Percentiles rank a stretch among this genome's conserved stretches.
Conservation (phyloP, 306 rosid species). For the Pachyrhizus erosus region DNA sequence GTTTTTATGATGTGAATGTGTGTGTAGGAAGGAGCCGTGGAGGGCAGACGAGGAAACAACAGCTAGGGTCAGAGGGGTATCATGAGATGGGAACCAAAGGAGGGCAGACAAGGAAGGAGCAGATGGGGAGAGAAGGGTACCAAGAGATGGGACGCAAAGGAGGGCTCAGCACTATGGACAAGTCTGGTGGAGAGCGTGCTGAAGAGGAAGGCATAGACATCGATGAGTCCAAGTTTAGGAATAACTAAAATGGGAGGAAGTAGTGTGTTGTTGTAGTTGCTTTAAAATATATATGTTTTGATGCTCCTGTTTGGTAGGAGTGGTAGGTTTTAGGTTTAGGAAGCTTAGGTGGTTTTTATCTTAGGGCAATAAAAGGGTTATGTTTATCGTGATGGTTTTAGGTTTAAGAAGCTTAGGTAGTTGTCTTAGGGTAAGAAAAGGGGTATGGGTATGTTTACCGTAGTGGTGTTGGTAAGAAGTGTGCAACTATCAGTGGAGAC, state of each 20-base stretch:
- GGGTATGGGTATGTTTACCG: not conserved
- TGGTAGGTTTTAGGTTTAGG: slow-evolving; percentile 9
- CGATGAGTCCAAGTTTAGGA: slow-evolving; percentile 60
- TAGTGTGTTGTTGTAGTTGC: not conserved
- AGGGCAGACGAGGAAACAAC: slow-evolving; percentile 71
- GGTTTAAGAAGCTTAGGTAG: not conserved
- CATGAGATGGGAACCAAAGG: slow-evolving; percentile 65
- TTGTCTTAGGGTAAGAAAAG: not conserved
- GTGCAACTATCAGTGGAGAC: not conserved
- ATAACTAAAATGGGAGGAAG: not conserved
- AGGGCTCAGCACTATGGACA: slow-evolving; percentile 65
- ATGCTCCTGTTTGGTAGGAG: no score
- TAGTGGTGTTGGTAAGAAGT: not conserved
- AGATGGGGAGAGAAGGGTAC: slow-evolving; percentile 60
- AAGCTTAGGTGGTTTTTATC: not conserved
- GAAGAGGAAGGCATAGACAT: slow-evolving; percentile 57
- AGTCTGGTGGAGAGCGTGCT: slow-evolving; percentile 66
- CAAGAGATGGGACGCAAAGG: slow-evolving; percentile 81
- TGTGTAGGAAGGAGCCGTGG: slow-evolving; percentile 65
- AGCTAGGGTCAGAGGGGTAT: slow-evolving; percentile 70
- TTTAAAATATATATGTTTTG: not conserved
- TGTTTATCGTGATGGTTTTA: not conserved
- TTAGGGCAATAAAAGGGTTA: not conserved
- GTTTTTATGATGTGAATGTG: not conserved
- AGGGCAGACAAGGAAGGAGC: slow-evolving; percentile 72